A percentile compares a stretch with the other conserved stretches of the same genome.
These are phyloP conservation scores for Tulasnella sp. DNA, from an alignment of 768 basidiomycete species.

Conservation along the genomic window DNA sequence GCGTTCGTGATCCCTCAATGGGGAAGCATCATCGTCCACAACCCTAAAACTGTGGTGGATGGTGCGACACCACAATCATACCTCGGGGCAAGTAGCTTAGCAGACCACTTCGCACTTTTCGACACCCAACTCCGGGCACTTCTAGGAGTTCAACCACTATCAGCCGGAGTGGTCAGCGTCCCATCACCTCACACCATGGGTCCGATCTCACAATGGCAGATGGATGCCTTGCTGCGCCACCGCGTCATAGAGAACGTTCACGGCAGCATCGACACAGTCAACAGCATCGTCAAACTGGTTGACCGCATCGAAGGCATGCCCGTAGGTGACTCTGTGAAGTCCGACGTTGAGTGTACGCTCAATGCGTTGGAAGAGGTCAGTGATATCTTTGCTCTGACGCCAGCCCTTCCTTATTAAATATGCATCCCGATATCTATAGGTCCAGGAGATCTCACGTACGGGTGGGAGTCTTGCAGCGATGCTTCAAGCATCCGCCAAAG, in stretches of 20 bases:
- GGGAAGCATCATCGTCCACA: constrained; percentile 77
- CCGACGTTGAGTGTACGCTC: constrained; percentile 59
- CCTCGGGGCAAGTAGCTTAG: constrained; percentile 38
- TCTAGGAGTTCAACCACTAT: constrained; percentile 65
- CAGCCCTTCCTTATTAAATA: background rate
- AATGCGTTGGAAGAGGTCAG: constrained; percentile 60
- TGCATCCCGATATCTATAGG: constrained; percentile 24
- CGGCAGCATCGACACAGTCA: constrained; percentile 60
- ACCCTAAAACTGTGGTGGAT: constrained; percentile 38
- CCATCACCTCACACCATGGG: constrained; percentile 3
- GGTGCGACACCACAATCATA: constrained; percentile 19
- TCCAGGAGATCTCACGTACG: constrained; percentile 26
- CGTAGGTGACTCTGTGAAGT: constrained; percentile 63
- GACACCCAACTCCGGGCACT: constrained; percentile 60
- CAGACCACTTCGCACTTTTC: constrained; percentile 50
- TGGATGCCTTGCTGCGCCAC: constrained; percentile 63
- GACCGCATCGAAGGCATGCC: constrained; percentile 87
- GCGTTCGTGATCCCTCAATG: constrained; percentile 90
- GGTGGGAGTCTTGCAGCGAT: constrained; percentile 33
- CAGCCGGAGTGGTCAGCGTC: constrained; percentile 32
- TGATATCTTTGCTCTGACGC: constrained; percentile 2
- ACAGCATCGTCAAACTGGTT: constrained; percentile 75
- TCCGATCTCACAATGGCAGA: constrained; percentile 44
- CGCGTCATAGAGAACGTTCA: constrained; percentile 58
- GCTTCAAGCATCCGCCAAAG: constrained; percentile 49